Percentiles rank a stretch among this genome's conserved stretches.
Conservation (phyloP, 495 filamentous ascomycete genomes). For the Penicillium daleae region DNA sequence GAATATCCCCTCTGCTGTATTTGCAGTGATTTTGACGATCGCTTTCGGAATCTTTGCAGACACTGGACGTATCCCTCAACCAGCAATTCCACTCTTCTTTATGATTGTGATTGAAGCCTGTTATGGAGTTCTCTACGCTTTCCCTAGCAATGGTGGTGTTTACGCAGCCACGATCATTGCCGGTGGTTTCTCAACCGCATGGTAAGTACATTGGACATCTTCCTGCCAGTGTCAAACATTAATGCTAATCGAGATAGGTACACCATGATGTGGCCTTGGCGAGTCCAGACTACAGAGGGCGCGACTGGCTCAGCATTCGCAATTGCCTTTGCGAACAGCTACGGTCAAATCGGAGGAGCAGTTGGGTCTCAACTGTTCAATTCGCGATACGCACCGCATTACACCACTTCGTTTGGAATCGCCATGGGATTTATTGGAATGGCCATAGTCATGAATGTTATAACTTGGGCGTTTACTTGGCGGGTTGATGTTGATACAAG, state of each 20-base stretch:
- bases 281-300: constrained; percentile 21
- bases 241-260: constrained; percentile 30
- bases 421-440: constrained; percentile 40
- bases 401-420: constrained; percentile 33
- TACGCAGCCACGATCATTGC: background rate
- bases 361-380: constrained; percentile 43
- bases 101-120: background rate
- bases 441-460: constrained; percentile 21
- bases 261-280: constrained; percentile 14
- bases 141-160: background rate
- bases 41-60: background rate
- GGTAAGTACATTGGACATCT: background rate
- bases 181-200: background rate
- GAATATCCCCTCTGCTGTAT: background rate
- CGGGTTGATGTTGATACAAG: constrained; percentile 46
- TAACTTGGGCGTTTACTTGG: constrained; percentile 26
- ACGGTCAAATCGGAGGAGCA: constrained; percentile 40
- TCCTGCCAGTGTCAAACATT: background rate
- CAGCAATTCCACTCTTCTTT: background rate
- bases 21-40: background rate
- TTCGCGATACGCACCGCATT: constrained; percentile 36
- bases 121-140: background rate
- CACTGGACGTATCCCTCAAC: background rate
- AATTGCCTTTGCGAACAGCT: constrained; percentile 48
- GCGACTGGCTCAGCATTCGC: constrained; percentile 51